phyloP scores from a whole-genome alignment of 2,329 filamentous ascomycete genomes.

The Trichoderma asperellum region DNA sequence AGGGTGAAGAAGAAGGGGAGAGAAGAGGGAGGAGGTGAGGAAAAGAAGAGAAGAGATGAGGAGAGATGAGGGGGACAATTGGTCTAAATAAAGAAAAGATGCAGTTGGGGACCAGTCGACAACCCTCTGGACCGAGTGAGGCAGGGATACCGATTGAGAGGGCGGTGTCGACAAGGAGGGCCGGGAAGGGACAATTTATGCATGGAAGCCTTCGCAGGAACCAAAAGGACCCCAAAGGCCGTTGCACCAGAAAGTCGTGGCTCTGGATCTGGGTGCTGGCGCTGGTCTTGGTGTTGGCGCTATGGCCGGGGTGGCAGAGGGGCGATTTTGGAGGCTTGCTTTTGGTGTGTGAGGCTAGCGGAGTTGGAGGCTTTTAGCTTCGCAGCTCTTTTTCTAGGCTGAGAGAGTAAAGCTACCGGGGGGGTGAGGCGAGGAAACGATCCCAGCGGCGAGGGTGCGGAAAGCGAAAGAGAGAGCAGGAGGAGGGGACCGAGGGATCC shows the following conservation, averaged over 20 bases:
- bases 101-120: conserved; percentile 7
- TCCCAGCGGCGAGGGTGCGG: background rate
- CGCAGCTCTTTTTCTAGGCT: conserved; percentile 12
- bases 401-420: background rate
- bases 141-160: conserved; percentile 19
- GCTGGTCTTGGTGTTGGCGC: conserved; percentile 1
- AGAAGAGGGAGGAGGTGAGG: background rate
- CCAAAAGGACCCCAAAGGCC: conserved; percentile 25
- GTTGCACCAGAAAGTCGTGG: conserved; percentile 26
- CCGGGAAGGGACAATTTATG: conserved; percentile 27
- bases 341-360: conserved; percentile 28
- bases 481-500: conserved; percentile 10
- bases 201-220: conserved; percentile 28
- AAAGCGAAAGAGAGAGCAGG: background rate
- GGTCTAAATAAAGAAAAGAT: conserved; percentile 12
- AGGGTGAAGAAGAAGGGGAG: conserved; percentile 18
- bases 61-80: conserved; percentile 3
- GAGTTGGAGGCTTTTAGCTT: conserved; percentile 28
- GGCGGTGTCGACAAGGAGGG: conserved; percentile 25
- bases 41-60: background rate
- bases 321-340: conserved; percentile 20
- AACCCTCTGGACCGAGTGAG: conserved; percentile 27
- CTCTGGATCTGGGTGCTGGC: background rate
- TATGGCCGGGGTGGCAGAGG: conserved; percentile 17
- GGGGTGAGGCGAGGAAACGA: conserved; percentile 19